phyloP scores from a whole-genome alignment of 148 eudicot genomes.

The Nepenthes gracilis region DNA sequence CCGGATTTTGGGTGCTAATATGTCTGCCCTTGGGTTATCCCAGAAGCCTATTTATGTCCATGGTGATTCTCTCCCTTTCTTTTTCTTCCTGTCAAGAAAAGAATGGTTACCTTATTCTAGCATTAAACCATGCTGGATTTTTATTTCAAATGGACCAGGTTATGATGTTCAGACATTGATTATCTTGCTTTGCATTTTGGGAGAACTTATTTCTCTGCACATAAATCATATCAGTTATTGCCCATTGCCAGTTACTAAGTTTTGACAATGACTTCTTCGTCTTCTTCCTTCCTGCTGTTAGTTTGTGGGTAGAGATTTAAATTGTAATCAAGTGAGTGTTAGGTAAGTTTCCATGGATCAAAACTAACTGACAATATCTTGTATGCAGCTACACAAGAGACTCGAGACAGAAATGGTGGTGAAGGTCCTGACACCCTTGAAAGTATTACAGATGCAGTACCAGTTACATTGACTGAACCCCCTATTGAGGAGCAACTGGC shows the following conservation, averaged over 20 bases:
- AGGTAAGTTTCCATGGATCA: not conserved
- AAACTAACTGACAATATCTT: slow-evolving; percentile 3
- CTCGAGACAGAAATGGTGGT: slow-evolving; percentile 32
- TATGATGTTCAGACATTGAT: too few relatives aligned
- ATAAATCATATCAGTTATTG: too few relatives aligned
- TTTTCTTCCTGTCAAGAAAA: not conserved
- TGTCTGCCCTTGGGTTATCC: slow-evolving; percentile 97
- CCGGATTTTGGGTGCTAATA: slow-evolving; percentile 94
- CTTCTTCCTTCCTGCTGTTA: not conserved
- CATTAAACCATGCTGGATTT: not conserved
- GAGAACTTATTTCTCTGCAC: too few relatives aligned
- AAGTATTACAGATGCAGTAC: slow-evolving; percentile 91
- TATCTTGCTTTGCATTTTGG: too few relatives aligned
- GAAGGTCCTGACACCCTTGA: slow-evolving; percentile 73
- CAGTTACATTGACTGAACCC: slow-evolving; percentile 76
- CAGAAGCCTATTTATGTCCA: slow-evolving; percentile 89
- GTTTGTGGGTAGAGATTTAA: not conserved
- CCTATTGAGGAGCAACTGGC: slow-evolving; percentile 94
- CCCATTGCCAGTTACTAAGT: too few relatives aligned
- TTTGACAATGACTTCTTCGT: too few relatives aligned
- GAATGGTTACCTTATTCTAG: not conserved
- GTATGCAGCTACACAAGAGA: slow-evolving; percentile 41
- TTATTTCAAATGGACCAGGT: not conserved
- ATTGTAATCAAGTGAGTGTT: not conserved
- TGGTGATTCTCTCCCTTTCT: slow-evolving; percentile 26